A percentile compares a stretch with the other conserved stretches of the same genome.
Conservation (phyloP, 2,329 filamentous ascomycete genomes). For the Blastomyces parvus region DNA sequence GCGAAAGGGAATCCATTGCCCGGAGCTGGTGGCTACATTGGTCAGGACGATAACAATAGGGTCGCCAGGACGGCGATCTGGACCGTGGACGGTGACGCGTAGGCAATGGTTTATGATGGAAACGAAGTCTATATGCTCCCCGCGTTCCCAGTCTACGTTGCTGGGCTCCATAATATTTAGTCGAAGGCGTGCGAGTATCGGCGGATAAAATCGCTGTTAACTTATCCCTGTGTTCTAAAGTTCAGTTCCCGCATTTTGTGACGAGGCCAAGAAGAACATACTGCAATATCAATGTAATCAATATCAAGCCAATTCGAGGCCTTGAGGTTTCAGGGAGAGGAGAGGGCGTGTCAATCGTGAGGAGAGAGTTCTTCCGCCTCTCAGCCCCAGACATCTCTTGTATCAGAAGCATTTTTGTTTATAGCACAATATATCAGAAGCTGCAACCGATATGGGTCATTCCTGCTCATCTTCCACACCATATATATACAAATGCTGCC, state of each 20-base stretch:
- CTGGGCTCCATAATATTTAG: not conserved
- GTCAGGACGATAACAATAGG: constrained; percentile 4
- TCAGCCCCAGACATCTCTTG: not conserved
- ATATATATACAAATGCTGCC: not conserved
- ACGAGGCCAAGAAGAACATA: not conserved
- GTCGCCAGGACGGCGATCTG: not conserved
- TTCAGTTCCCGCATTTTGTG: not conserved
- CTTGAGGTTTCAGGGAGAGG: not conserved
- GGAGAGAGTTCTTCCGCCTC: not conserved
- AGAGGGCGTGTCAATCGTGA: not conserved
- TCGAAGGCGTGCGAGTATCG: not conserved
- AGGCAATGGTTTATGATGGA: constrained; percentile 1
- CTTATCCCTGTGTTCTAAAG: not conserved
- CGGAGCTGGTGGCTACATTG: not conserved
- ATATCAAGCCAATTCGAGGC: not conserved
- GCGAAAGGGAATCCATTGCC: constrained; percentile 1
- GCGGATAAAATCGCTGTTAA: not conserved
- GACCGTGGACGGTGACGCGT: not conserved
- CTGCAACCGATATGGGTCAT: not conserved
- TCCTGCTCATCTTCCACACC: not conserved
- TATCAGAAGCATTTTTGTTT: not conserved
- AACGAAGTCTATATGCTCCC: not conserved
- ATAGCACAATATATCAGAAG: not conserved
- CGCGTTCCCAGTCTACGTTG: not conserved
- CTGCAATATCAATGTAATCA: not conserved